Evolutionary conservation across 306 rosid genomes (phyloP).

Genomic region (Sindora glabra): DNA sequence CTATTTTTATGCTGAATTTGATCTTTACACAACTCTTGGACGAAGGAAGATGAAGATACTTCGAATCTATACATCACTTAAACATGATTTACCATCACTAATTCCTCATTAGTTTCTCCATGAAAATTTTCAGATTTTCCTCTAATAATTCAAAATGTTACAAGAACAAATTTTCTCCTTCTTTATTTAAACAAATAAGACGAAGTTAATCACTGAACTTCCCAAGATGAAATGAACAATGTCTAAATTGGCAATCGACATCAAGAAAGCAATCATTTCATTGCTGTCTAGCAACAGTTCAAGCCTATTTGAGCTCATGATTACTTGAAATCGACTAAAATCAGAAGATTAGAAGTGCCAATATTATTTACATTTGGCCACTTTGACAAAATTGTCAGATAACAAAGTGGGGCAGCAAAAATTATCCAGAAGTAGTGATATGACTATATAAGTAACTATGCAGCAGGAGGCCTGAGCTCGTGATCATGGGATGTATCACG

Average conservation of each 20-base stretch:
- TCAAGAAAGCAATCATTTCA: not conserved
- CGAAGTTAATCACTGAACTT: too few relatives aligned
- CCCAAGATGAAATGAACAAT: too few relatives aligned
- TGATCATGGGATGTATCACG: conserved; percentile 87
- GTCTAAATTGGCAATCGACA: not conserved
- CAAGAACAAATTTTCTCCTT: too few relatives aligned
- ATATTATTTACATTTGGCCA: conserved; percentile 33
- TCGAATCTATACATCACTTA: not conserved
- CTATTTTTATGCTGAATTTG: too few relatives aligned
- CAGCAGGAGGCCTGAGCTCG: conserved; percentile 98
- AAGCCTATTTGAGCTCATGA: conserved; percentile 20
- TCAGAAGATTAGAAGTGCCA: conserved; percentile 15
- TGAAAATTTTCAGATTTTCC: not conserved
- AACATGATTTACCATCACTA: not conserved
- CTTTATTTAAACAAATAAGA: too few relatives aligned
- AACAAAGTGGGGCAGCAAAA: conserved; percentile 11
- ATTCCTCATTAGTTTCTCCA: not conserved
- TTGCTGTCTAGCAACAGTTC: conserved; percentile 18
- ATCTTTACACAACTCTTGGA: too few relatives aligned
- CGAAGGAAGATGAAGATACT: too few relatives aligned
- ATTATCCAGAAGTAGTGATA: not conserved
- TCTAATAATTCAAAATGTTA: not conserved
- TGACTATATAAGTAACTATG: conserved; percentile 50
- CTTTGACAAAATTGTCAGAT: conserved; percentile 7
- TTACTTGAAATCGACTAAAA: not conserved